These are phyloP conservation scores for Ophiostoma australiae DNA, from an alignment of 2,329 filamentous ascomycete species.

Conservation along the genomic window DNA sequence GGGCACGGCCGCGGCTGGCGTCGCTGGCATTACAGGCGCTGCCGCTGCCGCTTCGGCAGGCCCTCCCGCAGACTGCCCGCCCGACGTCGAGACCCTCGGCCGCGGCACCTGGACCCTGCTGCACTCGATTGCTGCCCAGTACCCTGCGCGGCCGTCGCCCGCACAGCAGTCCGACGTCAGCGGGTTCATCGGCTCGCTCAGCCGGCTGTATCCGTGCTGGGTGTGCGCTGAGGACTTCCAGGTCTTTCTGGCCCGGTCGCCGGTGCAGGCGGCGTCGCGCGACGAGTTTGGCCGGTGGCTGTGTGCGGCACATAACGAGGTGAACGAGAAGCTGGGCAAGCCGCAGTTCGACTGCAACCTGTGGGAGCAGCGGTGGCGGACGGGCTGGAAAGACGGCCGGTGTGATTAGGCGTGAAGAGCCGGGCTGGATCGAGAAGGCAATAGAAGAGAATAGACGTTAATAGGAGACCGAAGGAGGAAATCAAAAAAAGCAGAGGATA, in stretches of 20 bases:
- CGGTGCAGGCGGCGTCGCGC: conserved; percentile 54
- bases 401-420: conserved; percentile 44
- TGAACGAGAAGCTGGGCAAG: conserved; percentile 88
- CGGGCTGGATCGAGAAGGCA: neutral
- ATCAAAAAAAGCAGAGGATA: too few species aligned
- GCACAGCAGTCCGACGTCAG: conserved; percentile 70
- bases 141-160: conserved; percentile 64
- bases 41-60: conserved; percentile 32
- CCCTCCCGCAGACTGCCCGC: conserved; percentile 67
- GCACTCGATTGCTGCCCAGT: conserved; percentile 83
- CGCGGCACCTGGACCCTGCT: conserved; percentile 89
- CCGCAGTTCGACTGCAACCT: conserved; percentile 77
- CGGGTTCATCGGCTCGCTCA: conserved; percentile 74
- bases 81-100: conserved; percentile 82
- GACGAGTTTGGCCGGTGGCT: conserved; percentile 77
- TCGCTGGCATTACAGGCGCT: conserved; percentile 31
- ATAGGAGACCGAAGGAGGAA: too few species aligned
- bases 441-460: neutral
- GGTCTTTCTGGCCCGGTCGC: conserved; percentile 68
- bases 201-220: conserved; percentile 91
- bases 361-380: conserved; percentile 95
- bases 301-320: conserved; percentile 81
- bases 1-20: conserved; percentile 29
- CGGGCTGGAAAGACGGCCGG: conserved; percentile 70
- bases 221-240: conserved; percentile 90